A percentile compares a stretch with the other conserved stretches of the same genome.
Evolutionary conservation across 176 grass and related monocot genomes (phyloP).

Genomic region (Musa itinerans): DNA sequence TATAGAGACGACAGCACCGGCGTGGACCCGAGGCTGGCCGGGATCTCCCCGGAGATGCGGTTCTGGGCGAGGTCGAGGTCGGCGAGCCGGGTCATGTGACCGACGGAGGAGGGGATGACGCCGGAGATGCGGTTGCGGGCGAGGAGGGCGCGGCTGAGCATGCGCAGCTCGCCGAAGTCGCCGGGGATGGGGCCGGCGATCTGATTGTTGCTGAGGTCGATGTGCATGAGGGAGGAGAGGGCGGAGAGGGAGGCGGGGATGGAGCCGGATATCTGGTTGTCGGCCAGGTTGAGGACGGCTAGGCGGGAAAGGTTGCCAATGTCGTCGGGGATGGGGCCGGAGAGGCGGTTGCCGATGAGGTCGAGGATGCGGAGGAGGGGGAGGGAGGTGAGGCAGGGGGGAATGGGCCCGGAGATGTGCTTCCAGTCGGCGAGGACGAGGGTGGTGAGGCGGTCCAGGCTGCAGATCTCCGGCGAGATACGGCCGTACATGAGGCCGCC

Average conservation of each 20-base stretch:
- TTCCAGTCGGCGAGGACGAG: slow-evolving; percentile 98
- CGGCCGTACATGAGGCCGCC: slow-evolving; percentile 84
- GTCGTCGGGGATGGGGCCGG: slow-evolving; percentile 47
- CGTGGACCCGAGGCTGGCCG: slow-evolving; percentile 27
- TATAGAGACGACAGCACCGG: slow-evolving; percentile 62
- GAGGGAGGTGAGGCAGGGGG: slow-evolving; percentile 59
- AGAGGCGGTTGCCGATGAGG: slow-evolving; percentile 62
- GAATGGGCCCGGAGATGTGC: slow-evolving; percentile 62
- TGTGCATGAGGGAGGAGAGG: slow-evolving; percentile 57
- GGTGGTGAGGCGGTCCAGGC: slow-evolving; percentile 42
- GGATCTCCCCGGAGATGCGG: slow-evolving; percentile 47
- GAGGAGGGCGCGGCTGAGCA: slow-evolving; percentile 84
- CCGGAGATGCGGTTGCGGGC: slow-evolving; percentile 64
- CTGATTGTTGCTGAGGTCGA: slow-evolving; percentile 77
- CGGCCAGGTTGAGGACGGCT: slow-evolving; percentile 83
- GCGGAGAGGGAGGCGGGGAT: slow-evolving; percentile 45
- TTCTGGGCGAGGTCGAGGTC: slow-evolving; percentile 89
- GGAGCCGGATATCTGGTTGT: slow-evolving; percentile 46
- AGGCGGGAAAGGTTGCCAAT: slow-evolving; percentile 54
- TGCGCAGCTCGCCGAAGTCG: slow-evolving; percentile 43
- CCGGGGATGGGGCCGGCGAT: slow-evolving; percentile 43
- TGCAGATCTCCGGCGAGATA: slow-evolving; percentile 65
- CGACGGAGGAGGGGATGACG: slow-evolving; percentile 44
- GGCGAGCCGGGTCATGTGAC: slow-evolving; percentile 44
- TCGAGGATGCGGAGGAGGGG: slow-evolving; percentile 73